Base-by-base conservation (phyloP, 768 basidiomycete genomes). In the Mycena alexandri region DNA sequence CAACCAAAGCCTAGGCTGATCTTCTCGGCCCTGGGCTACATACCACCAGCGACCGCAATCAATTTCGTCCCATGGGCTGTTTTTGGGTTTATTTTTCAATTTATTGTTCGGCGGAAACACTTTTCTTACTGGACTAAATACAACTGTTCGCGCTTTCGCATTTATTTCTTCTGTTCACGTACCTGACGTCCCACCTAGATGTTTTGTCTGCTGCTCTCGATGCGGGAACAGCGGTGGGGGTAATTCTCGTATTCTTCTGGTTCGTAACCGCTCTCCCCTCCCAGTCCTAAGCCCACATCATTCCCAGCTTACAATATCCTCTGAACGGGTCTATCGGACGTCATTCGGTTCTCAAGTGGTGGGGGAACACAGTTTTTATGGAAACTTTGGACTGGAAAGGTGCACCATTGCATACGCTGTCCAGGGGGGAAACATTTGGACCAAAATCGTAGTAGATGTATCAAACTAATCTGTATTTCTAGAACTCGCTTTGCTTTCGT, bases 31-130 rank as follows among this genome's bases (percentile, higher is more conserved):
- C 85, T 90, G 5, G 79, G 81, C 22, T 79, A 80, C 59, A 93
- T 96, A 52, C 95, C 95, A 0, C 93, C 94, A 11, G 93, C 93
- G 14, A 93, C 89, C 0, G 91, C 93, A 4, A 84, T 95, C 72
- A 96, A 97, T 77, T 96, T 91, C 74, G 84, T 94, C 3, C 89
- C 91, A 3, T 95, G 91, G 91, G 87, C 90, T 75, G 79, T 89
- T 57, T 82, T 90, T 33, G 89, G 90, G 19, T 94, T 94, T 75
- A 78, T 93, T 29, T 95, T 95, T 80, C 93, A 93, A 71, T 91
- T 84, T 73, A 71, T 89, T n/a, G 82, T 91, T 42, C 83, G 92
- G 68, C 80, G 89, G 77, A 85, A 85, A 67, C 81, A 89, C 74
- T 93, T 93, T 74, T 79, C 85, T 8, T 92, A 87, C 80, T 92